Conservation (phyloP, 176 grass and related monocot genomes). For the Aegilops longissima region DNA sequence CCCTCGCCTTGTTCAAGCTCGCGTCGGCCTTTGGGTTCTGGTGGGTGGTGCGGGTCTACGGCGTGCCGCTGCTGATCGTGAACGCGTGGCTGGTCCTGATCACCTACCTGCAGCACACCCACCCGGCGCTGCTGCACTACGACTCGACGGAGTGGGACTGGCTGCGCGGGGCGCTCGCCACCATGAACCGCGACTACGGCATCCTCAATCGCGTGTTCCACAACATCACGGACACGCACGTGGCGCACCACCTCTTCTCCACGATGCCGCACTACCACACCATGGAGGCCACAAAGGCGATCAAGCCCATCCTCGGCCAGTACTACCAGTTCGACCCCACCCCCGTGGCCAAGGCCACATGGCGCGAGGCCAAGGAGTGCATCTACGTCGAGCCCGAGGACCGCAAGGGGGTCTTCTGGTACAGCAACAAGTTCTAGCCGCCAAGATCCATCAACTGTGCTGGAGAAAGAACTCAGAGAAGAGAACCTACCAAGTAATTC, state of each 20-base stretch:
- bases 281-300: constrained; percentile 90
- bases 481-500: neutral
- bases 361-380: constrained; percentile 84
- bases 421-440: constrained; percentile 66
- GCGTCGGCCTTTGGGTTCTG: constrained; percentile 56
- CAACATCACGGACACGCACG: constrained; percentile 97
- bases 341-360: constrained; percentile 62
- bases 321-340: constrained; percentile 93
- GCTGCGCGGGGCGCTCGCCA: constrained; percentile 82
- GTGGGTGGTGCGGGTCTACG: constrained; percentile 76
- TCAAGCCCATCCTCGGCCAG: constrained; percentile 78
- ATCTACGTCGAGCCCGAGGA: constrained; percentile 69
- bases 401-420: constrained; percentile 81
- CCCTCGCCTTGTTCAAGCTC: constrained; percentile 50
- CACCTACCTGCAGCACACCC: constrained; percentile 95
- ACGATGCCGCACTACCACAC: constrained; percentile 98
- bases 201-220: constrained; percentile 90
- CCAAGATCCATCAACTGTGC: neutral
- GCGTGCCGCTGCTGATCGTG: constrained; percentile 78
- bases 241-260: constrained; percentile 97
- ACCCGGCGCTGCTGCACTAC: constrained; percentile 84
- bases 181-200: constrained; percentile 87
- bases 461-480: constrained; percentile 1
- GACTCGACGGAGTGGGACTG: constrained; percentile 98
- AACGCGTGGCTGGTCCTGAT: constrained; percentile 83